Evolutionary conservation across 1,284 basidiomycete species (phyloP).

Genomic region (Ceratobasidium sp.): DNA sequence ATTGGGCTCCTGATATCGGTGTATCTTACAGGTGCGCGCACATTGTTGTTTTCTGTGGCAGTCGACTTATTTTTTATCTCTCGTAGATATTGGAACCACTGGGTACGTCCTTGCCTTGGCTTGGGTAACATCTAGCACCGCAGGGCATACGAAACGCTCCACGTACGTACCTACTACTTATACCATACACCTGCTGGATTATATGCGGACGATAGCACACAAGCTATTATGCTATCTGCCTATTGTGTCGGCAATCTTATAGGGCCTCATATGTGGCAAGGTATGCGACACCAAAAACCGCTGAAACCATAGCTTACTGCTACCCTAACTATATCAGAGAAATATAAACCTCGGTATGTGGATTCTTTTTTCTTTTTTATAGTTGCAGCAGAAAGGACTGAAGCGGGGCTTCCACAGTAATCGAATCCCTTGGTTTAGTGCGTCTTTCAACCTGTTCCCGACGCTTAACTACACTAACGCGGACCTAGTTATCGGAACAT

Average conservation of each 20-base stretch:
- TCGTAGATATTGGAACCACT: slow-evolving; percentile 24
- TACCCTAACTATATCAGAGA: slow-evolving; percentile 4
- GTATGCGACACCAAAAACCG: not conserved
- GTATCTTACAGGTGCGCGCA: slow-evolving; percentile 13
- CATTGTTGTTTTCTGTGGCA: not conserved
- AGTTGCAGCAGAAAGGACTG: too few species aligned
- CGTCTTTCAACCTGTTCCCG: not conserved
- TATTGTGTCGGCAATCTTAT: slow-evolving; percentile 35
- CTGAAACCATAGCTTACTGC: too few species aligned
- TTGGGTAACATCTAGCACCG: slow-evolving; percentile 30
- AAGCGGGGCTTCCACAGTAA: slow-evolving; percentile 5
- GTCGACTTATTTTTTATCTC: not conserved
- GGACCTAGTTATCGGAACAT: slow-evolving; percentile 9
- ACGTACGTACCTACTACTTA: slow-evolving; percentile 12
- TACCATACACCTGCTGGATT: not conserved
- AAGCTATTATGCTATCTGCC: slow-evolving; percentile 30
- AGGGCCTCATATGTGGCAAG: slow-evolving; percentile 41
- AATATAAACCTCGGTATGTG: slow-evolving; percentile 34
- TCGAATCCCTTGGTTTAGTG: slow-evolving; percentile 32
- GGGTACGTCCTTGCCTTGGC: slow-evolving; percentile 22
- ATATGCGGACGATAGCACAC: not conserved
- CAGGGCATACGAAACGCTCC: slow-evolving; percentile 33
- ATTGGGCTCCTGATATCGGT: slow-evolving; percentile 24
- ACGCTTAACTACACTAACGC: not conserved
- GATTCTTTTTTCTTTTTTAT: too few species aligned